Evolutionary conservation across 805 yeast species (phyloP).

Genomic region (Kluyveromyces starmeri): DNA sequence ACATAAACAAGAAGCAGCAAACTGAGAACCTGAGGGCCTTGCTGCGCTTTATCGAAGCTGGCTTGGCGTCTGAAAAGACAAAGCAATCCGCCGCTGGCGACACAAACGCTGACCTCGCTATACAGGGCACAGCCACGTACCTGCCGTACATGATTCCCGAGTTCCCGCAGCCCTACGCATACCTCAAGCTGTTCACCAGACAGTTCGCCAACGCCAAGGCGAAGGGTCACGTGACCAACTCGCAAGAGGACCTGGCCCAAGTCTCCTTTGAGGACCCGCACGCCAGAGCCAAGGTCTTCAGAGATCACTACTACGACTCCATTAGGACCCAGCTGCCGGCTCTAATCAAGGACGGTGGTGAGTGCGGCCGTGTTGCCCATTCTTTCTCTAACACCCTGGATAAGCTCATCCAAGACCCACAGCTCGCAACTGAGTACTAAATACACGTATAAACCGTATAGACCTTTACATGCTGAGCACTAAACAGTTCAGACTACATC

Average conservation of each 20-base stretch:
- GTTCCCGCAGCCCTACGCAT: conserved; percentile 54
- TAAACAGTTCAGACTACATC: too few species aligned
- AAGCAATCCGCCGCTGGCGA: not conserved
- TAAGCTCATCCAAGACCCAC: not conserved
- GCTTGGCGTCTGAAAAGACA: too few species aligned
- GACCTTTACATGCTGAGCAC: too few species aligned
- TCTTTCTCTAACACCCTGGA: conserved; percentile 5
- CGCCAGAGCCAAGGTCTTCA: conserved; percentile 42
- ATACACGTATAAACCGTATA: too few species aligned
- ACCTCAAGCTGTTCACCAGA: conserved; percentile 48
- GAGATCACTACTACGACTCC: conserved; percentile 43
- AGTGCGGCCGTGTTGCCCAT: conserved; percentile 46
- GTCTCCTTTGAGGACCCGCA: conserved; percentile 52
- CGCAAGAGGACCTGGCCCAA: conserved; percentile 31
- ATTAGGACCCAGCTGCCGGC: conserved; percentile 42
- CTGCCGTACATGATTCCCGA: conserved; percentile 41
- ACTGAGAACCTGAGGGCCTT: conserved; percentile 32
- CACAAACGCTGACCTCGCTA: not conserved
- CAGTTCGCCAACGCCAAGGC: conserved; percentile 23
- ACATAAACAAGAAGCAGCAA: conserved; percentile 13
- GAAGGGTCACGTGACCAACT: conserved; percentile 10
- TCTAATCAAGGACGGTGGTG: conserved; percentile 63
- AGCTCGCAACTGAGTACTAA: too few species aligned
- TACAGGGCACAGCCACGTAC: not conserved
- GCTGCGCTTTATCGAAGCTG: conserved; percentile 32